Percentiles rank a stretch among this genome's conserved stretches.
Evolutionary conservation across 2,329 filamentous ascomycete genomes (phyloP).

Genomic region (Botrytis medusae): DNA sequence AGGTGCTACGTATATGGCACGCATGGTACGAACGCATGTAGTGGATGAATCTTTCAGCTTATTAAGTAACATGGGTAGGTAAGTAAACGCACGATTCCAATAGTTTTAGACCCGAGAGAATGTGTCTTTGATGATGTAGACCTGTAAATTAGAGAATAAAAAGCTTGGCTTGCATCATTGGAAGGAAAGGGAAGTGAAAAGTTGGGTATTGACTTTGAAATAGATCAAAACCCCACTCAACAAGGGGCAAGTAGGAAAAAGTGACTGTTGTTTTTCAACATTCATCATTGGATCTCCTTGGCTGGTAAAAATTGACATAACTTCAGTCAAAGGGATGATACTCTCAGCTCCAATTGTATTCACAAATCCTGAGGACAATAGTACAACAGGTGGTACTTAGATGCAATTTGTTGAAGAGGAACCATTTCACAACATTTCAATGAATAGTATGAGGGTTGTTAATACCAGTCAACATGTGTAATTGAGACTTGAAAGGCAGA

Average conservation of each 20-base stretch:
- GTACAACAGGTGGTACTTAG: too few relatives aligned
- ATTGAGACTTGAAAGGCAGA: not conserved
- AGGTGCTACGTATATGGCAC: not conserved
- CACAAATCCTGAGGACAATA: not conserved
- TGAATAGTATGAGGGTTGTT: too few relatives aligned
- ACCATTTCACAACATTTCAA: too few relatives aligned
- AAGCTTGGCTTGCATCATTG: not conserved
- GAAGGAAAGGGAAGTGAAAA: not conserved
- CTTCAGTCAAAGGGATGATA: not conserved
- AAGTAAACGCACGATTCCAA: not conserved
- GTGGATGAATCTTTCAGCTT: not conserved
- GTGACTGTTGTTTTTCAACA: not conserved
- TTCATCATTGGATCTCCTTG: not conserved
- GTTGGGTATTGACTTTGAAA: not conserved
- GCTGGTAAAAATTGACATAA: not conserved
- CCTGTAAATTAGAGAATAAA: not conserved
- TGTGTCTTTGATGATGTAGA: not conserved
- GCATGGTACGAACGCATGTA: not conserved
- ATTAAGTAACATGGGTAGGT: not conserved
- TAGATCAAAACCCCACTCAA: too few relatives aligned
- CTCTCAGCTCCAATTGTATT: not conserved
- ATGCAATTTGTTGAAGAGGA: too few relatives aligned
- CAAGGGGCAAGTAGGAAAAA: too few relatives aligned
- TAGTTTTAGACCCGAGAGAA: not conserved
- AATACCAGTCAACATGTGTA: too few relatives aligned